phyloP scores from a whole-genome alignment of 2,329 filamentous ascomycete genomes.

The Lachnellula occidentalis region DNA sequence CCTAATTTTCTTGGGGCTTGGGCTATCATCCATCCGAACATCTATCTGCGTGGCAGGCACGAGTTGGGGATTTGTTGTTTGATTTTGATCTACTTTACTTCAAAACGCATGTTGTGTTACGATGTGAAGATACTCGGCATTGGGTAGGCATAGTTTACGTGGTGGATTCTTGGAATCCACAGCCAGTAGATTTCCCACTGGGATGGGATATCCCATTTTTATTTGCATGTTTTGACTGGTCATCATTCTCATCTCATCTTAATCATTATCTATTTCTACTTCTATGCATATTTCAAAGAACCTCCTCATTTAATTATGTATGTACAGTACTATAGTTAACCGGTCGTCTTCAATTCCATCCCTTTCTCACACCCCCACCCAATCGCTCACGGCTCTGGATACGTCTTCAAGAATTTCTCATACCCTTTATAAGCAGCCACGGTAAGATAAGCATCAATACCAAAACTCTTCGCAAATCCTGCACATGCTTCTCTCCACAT shows the following conservation, averaged over 20 bases:
- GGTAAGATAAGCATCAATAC: conserved; percentile 20
- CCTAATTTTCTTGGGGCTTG: background rate
- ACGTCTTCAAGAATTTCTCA: conserved; percentile 22
- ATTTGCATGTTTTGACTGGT: background rate
- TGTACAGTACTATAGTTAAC: background rate
- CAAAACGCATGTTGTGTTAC: background rate
- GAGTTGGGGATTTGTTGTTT: background rate
- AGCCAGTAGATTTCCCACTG: background rate
- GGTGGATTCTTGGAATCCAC: background rate
- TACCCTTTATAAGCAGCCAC: conserved; percentile 21
- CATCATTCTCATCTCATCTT: background rate
- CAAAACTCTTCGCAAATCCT: conserved; percentile 20
- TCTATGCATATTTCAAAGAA: background rate
- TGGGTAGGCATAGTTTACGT: background rate
- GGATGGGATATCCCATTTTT: background rate
- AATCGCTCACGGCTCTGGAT: conserved; percentile 12
- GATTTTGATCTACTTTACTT: background rate
- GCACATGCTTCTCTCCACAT: conserved; percentile 23
- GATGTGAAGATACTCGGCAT: background rate
- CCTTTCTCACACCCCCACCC: background rate
- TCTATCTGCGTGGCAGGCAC: background rate
- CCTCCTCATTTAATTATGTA: background rate
- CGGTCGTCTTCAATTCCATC: background rate
- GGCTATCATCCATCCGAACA: too few species aligned
- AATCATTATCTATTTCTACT: background rate